Evolutionary conservation across 768 basidiomycete species (phyloP), one percentile per base, ranked within the genome.

Genomic region (Leccinum broughii): DNA sequence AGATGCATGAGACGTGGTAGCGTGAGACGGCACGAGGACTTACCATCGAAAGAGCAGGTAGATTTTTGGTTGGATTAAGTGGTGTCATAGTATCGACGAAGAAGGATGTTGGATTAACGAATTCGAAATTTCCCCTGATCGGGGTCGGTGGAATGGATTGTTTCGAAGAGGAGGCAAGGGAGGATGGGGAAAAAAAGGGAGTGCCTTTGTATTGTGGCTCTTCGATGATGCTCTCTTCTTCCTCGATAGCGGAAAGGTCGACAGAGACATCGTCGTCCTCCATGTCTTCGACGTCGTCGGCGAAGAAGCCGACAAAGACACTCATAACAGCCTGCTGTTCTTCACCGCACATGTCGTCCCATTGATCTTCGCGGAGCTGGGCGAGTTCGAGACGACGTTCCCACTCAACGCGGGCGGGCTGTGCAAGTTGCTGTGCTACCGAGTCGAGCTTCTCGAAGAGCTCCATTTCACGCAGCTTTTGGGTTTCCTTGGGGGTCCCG

Each of bases 341-440:
- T 52, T 75, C 70, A 46, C 32, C 63, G 1, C 72, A 61, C 68
- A 75, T 75, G 54, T 73, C 68, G 54, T 62, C 48, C 72, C 72
- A 74, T 50, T 74, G 65, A 28, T 74, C 66, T 61, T 73, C 73
- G 6, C 59, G 64, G 6, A 74, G 54, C 28, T 72, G 72, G 0
- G 68, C 68, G 51, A 69, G 64, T 15, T 66, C 67, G 51, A 74
- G 72, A 50, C 72, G 73, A 48, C 62, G 69, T n/a, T 73, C 74
- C 72, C 72, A 74, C 68, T 74, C 72, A 1, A n/a, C 30, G 39
- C 74, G 72, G 28, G 72, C 72, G 6, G 72, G 74, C 62, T 69
- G 60, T 57, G 72, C 58, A 28, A 74, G 72, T 10, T 64, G 66
- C 35, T 48, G 53, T 50, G 62, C 66, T 14, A 74, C 48, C 3